Evolutionary conservation across 2,329 filamentous ascomycete species (phyloP).

Genomic region (Byssochlamys sp.): DNA sequence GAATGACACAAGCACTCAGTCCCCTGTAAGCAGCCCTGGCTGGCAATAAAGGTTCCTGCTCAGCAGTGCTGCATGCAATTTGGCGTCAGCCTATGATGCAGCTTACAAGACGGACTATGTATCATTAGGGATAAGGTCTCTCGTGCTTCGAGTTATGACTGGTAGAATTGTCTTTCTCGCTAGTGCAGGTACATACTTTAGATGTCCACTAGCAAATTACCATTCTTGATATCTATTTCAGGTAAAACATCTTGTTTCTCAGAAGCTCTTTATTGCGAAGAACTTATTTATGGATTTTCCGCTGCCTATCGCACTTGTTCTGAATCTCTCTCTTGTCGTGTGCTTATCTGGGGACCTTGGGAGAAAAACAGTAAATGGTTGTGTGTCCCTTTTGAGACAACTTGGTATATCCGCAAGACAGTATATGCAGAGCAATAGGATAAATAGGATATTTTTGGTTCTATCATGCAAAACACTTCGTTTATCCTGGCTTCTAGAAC

Average conservation of each 20-base stretch:
- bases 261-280: too few species aligned
- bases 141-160: too few species aligned
- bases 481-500: background rate
- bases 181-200: background rate
- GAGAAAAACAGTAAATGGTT: background rate
- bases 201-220: background rate
- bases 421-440: too few species aligned
- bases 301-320: background rate
- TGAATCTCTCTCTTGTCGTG: background rate
- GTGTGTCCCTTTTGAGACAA: background rate
- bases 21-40: background rate
- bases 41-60: background rate
- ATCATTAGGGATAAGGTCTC: background rate
- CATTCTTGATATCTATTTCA: background rate
- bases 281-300: too few species aligned
- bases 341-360: background rate
- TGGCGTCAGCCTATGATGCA: background rate
- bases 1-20: background rate
- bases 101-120: background rate
- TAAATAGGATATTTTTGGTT: too few species aligned
- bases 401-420: background rate
- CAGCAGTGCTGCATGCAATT: too few species aligned
- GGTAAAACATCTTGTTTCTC: background rate
- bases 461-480: too few species aligned
- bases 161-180: background rate